These are phyloP conservation scores for Globisporangium polare DNA, from an alignment of 352 stramenopile genomes.

Conservation along the genomic window DNA sequence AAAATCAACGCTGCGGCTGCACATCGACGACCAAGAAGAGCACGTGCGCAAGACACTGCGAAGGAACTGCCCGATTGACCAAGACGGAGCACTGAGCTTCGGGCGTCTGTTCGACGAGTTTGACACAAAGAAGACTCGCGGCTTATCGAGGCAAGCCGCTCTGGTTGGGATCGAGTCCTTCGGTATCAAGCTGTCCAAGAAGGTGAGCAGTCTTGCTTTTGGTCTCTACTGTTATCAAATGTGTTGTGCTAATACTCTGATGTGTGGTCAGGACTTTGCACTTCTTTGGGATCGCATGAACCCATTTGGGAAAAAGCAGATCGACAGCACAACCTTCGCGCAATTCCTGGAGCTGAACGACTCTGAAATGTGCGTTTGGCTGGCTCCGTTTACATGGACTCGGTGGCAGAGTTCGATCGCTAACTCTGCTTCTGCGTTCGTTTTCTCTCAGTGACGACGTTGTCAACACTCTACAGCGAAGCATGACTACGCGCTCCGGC, in stretches of 20 bases:
- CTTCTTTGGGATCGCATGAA: conserved; percentile 75
- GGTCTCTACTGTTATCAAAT: neutral
- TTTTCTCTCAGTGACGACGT: conserved; percentile 51
- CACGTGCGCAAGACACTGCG: conserved; percentile 69
- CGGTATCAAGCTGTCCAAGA: conserved; percentile 73
- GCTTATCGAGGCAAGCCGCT: conserved; percentile 41
- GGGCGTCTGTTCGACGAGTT: conserved; percentile 72
- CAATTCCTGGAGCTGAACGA: conserved; percentile 76
- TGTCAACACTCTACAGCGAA: conserved; percentile 55
- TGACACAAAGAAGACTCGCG: conserved; percentile 58
- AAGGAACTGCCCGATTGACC: conserved; percentile 69
- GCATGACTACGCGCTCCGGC: conserved; percentile 59
- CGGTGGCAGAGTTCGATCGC: neutral
- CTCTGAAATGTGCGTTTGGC: conserved; percentile 57
- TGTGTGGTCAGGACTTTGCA: conserved; percentile 41
- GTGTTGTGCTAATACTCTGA: neutral
- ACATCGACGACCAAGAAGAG: conserved; percentile 63
- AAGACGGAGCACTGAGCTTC: conserved; percentile 76
- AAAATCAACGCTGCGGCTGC: conserved; percentile 34
- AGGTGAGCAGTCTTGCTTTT: conserved; percentile 29
- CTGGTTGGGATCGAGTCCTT: conserved; percentile 55
- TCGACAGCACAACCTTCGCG: conserved; percentile 50
- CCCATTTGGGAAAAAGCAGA: conserved; percentile 44
- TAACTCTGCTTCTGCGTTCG: neutral
- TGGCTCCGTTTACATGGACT: neutral